A percentile compares a stretch with the other conserved stretches of the same genome.
These are phyloP conservation scores for Magnolia kwangsiensis DNA, from an alignment of 164 flowering plant species.

Conservation along the genomic window DNA sequence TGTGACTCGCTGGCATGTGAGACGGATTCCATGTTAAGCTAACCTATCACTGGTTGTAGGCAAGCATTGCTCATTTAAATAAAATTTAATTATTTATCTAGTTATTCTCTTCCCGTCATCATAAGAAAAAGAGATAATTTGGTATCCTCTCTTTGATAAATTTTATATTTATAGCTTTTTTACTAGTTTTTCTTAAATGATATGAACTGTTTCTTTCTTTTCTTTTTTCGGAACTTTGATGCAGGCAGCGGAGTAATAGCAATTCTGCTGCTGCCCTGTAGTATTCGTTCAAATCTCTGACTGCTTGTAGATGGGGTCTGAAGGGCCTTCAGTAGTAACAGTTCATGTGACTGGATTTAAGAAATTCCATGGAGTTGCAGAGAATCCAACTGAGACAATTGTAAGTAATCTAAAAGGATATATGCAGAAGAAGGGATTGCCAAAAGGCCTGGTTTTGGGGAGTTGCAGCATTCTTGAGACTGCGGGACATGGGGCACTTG, in stretches of 20 bases:
- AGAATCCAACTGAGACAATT: slow-evolving; percentile 60
- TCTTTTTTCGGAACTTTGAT: not conserved
- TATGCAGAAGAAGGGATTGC: slow-evolving; percentile 65
- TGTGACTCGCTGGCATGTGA: no score
- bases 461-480: slow-evolving; percentile 84
- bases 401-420: slow-evolving; percentile 64
- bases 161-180: not conserved
- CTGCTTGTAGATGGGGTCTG: slow-evolving; percentile 27
- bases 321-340: slow-evolving; percentile 28
- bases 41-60: no score
- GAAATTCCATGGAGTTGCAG: slow-evolving; percentile 35
- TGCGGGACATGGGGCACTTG: slow-evolving; percentile 81
- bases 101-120: not conserved
- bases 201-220: not conserved
- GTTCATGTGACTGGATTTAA: slow-evolving; percentile 33
- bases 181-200: not conserved
- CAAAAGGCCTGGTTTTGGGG: slow-evolving; percentile 74
- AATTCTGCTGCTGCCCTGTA: not conserved
- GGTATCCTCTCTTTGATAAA: not conserved
- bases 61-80: no score
- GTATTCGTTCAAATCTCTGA: not conserved
- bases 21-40: no score
- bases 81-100: no score
- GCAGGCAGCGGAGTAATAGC: not conserved
- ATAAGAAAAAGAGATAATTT: not conserved